Evolutionary conservation across 2,329 filamentous ascomycete genomes (phyloP), one percentile per base, ranked within the genome.

Genomic region (Diaporthe citriasiana): DNA sequence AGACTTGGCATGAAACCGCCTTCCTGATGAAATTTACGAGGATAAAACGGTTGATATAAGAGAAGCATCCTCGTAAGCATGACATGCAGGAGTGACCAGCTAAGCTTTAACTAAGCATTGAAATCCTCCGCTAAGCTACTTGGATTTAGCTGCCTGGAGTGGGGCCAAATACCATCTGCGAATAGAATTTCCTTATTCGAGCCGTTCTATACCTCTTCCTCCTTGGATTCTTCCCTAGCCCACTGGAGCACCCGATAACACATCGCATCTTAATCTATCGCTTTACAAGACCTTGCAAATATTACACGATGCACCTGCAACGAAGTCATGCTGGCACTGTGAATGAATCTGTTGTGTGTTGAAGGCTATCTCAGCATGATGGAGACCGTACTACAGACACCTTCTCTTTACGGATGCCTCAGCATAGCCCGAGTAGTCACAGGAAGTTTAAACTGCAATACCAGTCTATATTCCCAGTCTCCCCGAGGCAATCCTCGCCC

Each of bases 51-150:
- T n/a, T 47, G 19, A 47, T 2, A 45, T 19, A 63, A 40, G n/a
- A 22, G 25, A 45, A 63, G 7, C 25, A 47, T 42, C 57, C 38
- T 30, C 38, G 57, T 45, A 45, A 30, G 42, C 57, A 19, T 15
- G 30, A 45, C 40, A 63, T 25, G 59, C 40, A 50, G 25, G n/a
- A 65, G 40, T 19, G 40, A 33, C n/a, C 15, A 45, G 17, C 19
- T 13, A 45, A 45, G 42, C 15, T n/a, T n/a, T n/a, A 63, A 10
- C 10, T 47, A 30, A 27, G 17, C 27, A 47, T 30, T 35, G 27
- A 8, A 65, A 65, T 65, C 59, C 59, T 47, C 27, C 40, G 40
- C 59, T n/a, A 47, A 33, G 59, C 42, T 33, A n/a, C 10, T 15
- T 47, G 40, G 13, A 47, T 42, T n/a, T 47, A 47, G 40, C 40